phyloP scores from a whole-genome alignment of 371 early-diverging fungal species.

The Syncephalastrum contaminatum region DNA sequence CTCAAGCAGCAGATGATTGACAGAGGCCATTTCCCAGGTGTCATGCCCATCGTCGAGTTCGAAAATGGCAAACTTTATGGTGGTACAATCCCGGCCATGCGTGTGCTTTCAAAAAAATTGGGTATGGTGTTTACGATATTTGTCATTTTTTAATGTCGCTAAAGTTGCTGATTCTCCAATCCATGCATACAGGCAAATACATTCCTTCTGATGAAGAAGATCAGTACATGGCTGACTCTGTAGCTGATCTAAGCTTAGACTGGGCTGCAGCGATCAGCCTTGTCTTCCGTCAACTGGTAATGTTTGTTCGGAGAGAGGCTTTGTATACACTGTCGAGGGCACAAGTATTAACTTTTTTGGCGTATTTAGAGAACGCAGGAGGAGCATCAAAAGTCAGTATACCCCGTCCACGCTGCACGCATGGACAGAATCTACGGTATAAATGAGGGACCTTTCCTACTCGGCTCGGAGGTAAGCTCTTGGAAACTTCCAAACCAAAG shows the following conservation, averaged over 20 bases:
- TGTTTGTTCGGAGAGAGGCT: too few species aligned
- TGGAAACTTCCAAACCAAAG: background rate
- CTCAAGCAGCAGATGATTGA: conserved; percentile 13
- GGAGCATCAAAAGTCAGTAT: background rate
- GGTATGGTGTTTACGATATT: too few species aligned
- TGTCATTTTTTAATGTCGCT: background rate
- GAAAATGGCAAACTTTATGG: conserved; percentile 23
- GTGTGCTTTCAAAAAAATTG: background rate
- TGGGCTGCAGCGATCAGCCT: conserved; percentile 8
- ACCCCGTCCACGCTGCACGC: background rate
- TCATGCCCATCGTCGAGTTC: conserved; percentile 23
- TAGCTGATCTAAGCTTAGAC: conserved; percentile 16
- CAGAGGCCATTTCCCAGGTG: conserved; percentile 9
- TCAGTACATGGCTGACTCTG: conserved; percentile 16
- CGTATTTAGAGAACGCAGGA: conserved; percentile 6
- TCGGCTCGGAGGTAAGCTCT: conserved; percentile 18
- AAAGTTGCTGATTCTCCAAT: background rate
- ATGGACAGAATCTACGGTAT: conserved; percentile 12
- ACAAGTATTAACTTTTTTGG: background rate
- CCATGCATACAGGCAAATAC: conserved; percentile 19
- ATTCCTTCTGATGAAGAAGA: conserved; percentile 23
- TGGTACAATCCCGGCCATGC: conserved; percentile 22
- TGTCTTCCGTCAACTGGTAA: too few species aligned
- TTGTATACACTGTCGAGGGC: background rate
- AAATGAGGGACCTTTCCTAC: conserved; percentile 22